Evolutionary conservation across 495 filamentous ascomycete genomes (phyloP), one percentile per base, ranked within the genome.

Genomic region (Lentithecium fluviatile): DNA sequence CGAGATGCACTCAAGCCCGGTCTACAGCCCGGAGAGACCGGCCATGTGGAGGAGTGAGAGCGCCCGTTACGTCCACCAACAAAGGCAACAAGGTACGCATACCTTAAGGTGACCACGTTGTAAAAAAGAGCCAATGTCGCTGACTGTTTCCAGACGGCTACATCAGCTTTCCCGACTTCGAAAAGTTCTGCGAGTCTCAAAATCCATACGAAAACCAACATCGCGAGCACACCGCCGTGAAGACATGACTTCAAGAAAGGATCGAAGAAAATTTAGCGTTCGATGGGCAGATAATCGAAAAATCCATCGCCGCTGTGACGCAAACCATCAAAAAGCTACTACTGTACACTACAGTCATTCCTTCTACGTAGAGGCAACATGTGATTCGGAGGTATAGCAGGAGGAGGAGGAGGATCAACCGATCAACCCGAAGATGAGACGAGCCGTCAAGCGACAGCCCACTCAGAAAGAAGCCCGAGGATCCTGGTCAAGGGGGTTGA

Each of bases 121-220:
- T 20, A 2, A 29, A 8, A 17, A 11, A 21, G 19, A 37, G 38
- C 46, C 17, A 25, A 26, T 32, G 38, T 37, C 21, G 51, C 67
- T 59, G 70, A 73, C 61, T 43, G 37, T 46, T 52, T 52, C 45
- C 61, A 70, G 77, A 77, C 56, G 76, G 74, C 19, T 80, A 80
- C 63, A 66, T 79, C 38, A 77, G 74, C 60, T 80, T 80, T 58
- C 77, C 77, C 8, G 74, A 75, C 52, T 80, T 79, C 54, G 77
- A 80, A 57, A 65, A 70, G 62, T 67, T 73, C 56, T 62, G 58
- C 52, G 45, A 66, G 60, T 60, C 29, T 17, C 63, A 59, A 17
- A 60, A 61, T 21, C 40, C 56, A 6, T 66, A 69, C 47, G 52
- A 60, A 17, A 52, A n/a, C 34, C 65, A 64, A 34, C 54, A 62